A percentile compares a stretch with the other conserved stretches of the same genome.
These are phyloP conservation scores for Nicotiana attenuata DNA, from an alignment of 257 asterid genomes.

Conservation along the genomic window DNA sequence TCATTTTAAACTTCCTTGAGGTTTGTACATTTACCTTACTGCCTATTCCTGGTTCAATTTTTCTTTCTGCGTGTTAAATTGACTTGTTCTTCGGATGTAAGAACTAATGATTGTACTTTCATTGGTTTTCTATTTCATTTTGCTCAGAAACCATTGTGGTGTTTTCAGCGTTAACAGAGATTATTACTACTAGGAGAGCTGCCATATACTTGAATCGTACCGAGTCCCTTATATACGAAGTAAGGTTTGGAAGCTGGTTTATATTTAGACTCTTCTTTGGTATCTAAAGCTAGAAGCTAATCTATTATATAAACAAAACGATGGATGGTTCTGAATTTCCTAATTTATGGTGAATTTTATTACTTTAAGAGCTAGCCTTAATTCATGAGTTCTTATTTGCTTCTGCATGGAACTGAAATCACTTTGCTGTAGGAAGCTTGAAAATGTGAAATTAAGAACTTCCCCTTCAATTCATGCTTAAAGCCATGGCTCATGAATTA, in stretches of 20 bases:
- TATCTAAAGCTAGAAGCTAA: neutral
- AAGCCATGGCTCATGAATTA: neutral
- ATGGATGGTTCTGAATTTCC: neutral
- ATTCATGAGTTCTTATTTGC: neutral
- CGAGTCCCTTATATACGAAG: constrained; percentile 78
- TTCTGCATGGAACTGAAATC: neutral
- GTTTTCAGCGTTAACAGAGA: constrained; percentile 52
- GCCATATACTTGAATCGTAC: constrained; percentile 60
- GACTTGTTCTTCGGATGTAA: too few relatives aligned
- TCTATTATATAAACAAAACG: too few relatives aligned
- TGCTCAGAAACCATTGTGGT: constrained; percentile 91
- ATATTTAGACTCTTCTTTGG: neutral
- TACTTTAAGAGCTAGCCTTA: neutral
- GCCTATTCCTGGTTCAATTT: neutral
- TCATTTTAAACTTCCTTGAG: constrained; percentile 62
- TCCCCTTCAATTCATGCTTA: neutral
- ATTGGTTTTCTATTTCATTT: constrained; percentile 14
- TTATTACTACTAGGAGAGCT: constrained; percentile 80
- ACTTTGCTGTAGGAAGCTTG: neutral
- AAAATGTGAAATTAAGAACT: neutral
- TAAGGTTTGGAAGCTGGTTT: constrained; percentile 15
- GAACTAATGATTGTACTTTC: neutral
- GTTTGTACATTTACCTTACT: constrained; percentile 8
- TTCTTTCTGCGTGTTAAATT: neutral
- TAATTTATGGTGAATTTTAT: neutral